A percentile compares a stretch with the other conserved stretches of the same genome.
Conservation (phyloP, 164 flowering plant species). For the Piper longum region DNA sequence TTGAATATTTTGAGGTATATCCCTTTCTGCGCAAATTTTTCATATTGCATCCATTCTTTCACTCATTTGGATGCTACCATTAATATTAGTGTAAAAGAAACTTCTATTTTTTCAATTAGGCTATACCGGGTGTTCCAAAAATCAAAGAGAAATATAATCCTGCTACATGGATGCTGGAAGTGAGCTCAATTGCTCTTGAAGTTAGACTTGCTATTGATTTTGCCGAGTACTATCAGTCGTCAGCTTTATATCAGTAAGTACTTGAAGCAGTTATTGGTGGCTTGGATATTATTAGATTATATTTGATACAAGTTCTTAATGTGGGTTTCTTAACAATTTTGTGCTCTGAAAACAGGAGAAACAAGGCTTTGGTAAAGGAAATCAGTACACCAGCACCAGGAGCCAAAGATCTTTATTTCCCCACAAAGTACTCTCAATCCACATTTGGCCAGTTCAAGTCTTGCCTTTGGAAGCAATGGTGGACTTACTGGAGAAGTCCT, state of each 20-base stretch:
- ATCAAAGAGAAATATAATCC: conserved; percentile 81
- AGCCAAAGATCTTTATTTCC: conserved; percentile 63
- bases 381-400: conserved; percentile 59
- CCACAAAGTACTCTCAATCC: conserved; percentile 56
- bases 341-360: conserved; percentile 33
- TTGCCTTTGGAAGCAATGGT: conserved; percentile 91
- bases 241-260: conserved; percentile 57
- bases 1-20: conserved; percentile 75
- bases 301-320: background rate
- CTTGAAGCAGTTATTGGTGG: conserved; percentile 3
- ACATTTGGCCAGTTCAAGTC: conserved; percentile 73
- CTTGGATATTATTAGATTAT: background rate
- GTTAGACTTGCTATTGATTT: conserved; percentile 63
- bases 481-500: conserved; percentile 97
- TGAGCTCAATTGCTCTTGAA: conserved; percentile 72
- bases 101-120: conserved; percentile 20
- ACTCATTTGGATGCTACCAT: background rate
- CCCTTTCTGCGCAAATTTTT: background rate
- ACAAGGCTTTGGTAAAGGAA: conserved; percentile 58
- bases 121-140: conserved; percentile 61
- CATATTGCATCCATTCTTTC: background rate
- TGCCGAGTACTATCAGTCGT: conserved; percentile 60
- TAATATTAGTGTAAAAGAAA: background rate
- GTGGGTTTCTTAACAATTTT: background rate
- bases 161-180: conserved; percentile 98